Percentiles rank a stretch among this genome's conserved stretches.
Evolutionary conservation across 78 protist species (phyloP).

Genomic region (Chrysochromulina parva): DNA sequence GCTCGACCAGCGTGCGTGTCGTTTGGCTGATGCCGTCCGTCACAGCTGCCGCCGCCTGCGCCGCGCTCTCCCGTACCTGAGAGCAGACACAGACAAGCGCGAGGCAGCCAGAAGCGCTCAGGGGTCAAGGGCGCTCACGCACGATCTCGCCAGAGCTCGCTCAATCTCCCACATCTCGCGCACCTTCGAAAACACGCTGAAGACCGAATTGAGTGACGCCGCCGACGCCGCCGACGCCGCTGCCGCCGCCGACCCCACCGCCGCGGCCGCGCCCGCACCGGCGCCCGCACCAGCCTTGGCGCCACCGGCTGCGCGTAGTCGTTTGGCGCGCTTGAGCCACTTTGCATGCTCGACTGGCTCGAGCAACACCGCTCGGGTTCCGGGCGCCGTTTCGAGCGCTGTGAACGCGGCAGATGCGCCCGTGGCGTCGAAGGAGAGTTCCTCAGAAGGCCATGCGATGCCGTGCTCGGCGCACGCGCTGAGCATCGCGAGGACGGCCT

Average conservation of each 20-base stretch:
- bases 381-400: neutral
- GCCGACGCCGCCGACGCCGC: neutral
- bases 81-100: neutral
- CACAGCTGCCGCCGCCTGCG: too few species aligned
- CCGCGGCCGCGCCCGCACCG: neutral
- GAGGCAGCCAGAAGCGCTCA: too few species aligned
- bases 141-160: neutral
- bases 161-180: too few species aligned
- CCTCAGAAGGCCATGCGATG: neutral
- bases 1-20: neutral
- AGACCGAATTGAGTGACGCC: neutral
- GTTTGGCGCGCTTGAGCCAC: neutral
- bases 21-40: too few species aligned
- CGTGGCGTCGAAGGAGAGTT: too few species aligned
- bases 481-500: neutral
- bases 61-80: too few species aligned
- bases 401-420: neutral
- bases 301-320: too few species aligned
- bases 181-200: neutral
- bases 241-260: neutral
- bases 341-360: neutral
- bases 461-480: neutral
- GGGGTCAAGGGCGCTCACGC: too few species aligned
- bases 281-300: neutral
- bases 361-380: neutral